Evolutionary conservation across 768 basidiomycete species (phyloP).

Genomic region (Albatrellus ellisii): DNA sequence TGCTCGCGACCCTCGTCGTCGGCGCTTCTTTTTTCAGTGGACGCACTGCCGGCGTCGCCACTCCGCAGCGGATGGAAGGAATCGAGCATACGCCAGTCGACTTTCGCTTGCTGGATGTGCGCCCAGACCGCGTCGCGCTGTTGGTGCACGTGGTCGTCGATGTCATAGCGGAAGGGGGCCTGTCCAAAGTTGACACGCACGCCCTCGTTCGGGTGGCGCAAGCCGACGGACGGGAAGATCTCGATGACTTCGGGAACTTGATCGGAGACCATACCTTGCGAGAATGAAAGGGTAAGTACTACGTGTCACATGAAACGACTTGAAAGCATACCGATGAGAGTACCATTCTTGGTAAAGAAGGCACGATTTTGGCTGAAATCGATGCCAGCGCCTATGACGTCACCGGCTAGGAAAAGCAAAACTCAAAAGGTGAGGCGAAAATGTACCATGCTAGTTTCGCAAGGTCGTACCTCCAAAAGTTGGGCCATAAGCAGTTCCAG

Average conservation of each 20-base stretch:
- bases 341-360: slow-evolving; percentile 88
- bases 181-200: slow-evolving; percentile 84
- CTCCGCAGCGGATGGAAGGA: background rate
- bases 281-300: slow-evolving; percentile 8
- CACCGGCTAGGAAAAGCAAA: slow-evolving; percentile 44
- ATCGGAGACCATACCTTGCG: slow-evolving; percentile 57
- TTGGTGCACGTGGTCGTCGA: slow-evolving; percentile 73
- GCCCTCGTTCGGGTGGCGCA: slow-evolving; percentile 68
- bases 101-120: slow-evolving; percentile 43
- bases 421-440: slow-evolving; percentile 6
- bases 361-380: slow-evolving; percentile 72
- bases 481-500: slow-evolving; percentile 61
- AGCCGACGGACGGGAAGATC: slow-evolving; percentile 79
- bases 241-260: slow-evolving; percentile 52
- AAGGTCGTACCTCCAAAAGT: slow-evolving; percentile 60
- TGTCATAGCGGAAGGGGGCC: slow-evolving; percentile 79
- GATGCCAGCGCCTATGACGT: slow-evolving; percentile 85
- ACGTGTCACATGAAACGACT: slow-evolving; percentile 1
- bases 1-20: slow-evolving; percentile 19
- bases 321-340: slow-evolving; percentile 39
- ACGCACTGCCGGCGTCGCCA: slow-evolving; percentile 5
- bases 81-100: slow-evolving; percentile 32
- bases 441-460: background rate
- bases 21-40: slow-evolving; percentile 39
- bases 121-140: slow-evolving; percentile 55